Percentiles rank a stretch among this genome's conserved stretches.
Evolutionary conservation across 2,329 filamentous ascomycete species (phyloP).

Genomic region (Balansia obtecta): DNA sequence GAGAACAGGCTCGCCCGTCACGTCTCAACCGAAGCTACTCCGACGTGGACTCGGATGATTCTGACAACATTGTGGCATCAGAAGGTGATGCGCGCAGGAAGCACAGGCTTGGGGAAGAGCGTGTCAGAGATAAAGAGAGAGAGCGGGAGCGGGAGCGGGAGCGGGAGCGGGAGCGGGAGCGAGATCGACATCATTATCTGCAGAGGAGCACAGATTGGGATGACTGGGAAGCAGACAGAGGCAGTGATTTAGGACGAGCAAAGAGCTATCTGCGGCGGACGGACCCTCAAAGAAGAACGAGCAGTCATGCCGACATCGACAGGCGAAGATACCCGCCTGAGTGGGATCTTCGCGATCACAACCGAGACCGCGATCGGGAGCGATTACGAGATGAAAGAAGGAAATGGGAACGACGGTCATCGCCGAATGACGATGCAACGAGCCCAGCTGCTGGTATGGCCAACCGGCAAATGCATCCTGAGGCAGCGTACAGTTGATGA

Average conservation of each 20-base stretch:
- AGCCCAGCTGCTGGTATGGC: conserved; percentile 21
- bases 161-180: conserved; percentile 20
- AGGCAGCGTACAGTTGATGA: conserved; percentile 18
- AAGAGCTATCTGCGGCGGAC: conserved; percentile 25
- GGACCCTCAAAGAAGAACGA: conserved; percentile 30
- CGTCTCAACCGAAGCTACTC: conserved; percentile 30
- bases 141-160: conserved; percentile 21
- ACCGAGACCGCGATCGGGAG: conserved; percentile 10
- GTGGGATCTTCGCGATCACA: conserved; percentile 16
- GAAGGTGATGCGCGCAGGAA: conserved; percentile 20
- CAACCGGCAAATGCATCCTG: conserved; percentile 19
- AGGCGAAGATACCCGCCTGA: conserved; percentile 24
- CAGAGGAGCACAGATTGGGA: conserved; percentile 21
- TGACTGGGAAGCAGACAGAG: conserved; percentile 21
- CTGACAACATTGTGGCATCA: conserved; percentile 21
- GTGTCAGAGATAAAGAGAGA: conserved; percentile 19
- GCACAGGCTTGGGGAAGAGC: conserved; percentile 12
- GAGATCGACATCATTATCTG: conserved; percentile 22
- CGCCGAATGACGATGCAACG: conserved; percentile 17
- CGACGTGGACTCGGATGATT: conserved; percentile 24
- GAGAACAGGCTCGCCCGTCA: conserved; percentile 28
- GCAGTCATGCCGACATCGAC: conserved; percentile 38
- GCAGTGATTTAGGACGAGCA: conserved; percentile 18
- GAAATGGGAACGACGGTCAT: conserved; percentile 22
- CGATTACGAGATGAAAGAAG: conserved; percentile 21